These are phyloP conservation scores for Hordeum vulgare DNA, from an alignment of 176 grass and related monocot species.

Conservation along the genomic window DNA sequence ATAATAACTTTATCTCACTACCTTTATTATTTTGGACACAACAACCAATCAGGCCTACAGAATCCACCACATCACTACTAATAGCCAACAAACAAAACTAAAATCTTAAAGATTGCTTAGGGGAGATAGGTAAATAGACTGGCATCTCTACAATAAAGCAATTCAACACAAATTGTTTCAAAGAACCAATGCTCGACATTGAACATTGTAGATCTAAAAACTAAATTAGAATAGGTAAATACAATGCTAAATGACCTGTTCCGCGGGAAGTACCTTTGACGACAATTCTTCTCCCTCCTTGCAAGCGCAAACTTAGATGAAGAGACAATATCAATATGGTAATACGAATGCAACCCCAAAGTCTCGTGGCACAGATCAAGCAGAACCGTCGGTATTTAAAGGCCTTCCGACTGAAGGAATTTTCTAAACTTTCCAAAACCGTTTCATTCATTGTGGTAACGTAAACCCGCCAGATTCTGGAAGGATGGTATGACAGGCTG, in stretches of 20 bases:
- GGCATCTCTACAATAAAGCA: background rate
- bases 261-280: background rate
- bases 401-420: background rate
- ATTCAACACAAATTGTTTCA: background rate
- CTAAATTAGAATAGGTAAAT: background rate
- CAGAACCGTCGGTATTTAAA: background rate
- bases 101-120: background rate
- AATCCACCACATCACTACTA: background rate
- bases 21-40: background rate
- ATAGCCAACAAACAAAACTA: background rate
- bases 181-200: background rate
- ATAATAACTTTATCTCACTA: background rate
- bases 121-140: background rate
- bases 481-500: background rate
- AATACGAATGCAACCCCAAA: background rate
- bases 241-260: background rate
- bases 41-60: background rate
- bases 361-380: background rate
- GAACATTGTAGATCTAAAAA: background rate
- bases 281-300: background rate
- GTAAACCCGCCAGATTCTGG: background rate
- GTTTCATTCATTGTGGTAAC: background rate
- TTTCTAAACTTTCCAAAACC: background rate
- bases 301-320: background rate
- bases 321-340: background rate